Evolutionary conservation across 208 protist species (phyloP), one percentile per base, ranked within the genome.

Genomic region (Leishmania braziliensis): DNA sequence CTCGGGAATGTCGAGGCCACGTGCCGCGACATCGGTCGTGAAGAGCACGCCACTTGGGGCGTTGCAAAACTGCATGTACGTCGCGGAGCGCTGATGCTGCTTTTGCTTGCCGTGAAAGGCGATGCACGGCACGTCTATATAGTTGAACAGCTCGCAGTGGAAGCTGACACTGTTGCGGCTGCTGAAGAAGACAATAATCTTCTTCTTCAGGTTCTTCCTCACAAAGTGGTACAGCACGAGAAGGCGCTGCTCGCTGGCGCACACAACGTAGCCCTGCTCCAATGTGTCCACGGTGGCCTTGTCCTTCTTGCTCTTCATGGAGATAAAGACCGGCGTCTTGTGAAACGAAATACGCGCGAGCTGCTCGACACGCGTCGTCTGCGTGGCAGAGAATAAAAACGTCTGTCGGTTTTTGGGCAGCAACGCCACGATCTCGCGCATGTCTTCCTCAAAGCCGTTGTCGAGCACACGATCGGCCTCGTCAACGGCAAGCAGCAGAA

Each of bases 31-130:
- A 91, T 99, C 99, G 29, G 99, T 99, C 33, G 97, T 99, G 56
- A 99, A 95, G 58, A 99, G 95, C n/a, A 99, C 99, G 36, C 99
- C 99, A 56, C 85, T 95, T 26, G 98, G 89, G 0, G 98, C 98
- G 83, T 99, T 99, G 91, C 98, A 99, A 86, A 99, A 99, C 93
- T 99, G 98, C 90, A 99, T 99, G 92, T 99, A 99, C 29, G 99
- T 99, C 33, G 94, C 95, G 18, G 99, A 99, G 71, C 99, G 96
- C 91, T 99, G 99, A 77, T 99, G 93, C 93, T 99, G 99, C 92
- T 99, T 99, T 90, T 99, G 98, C 84, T 99, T 98, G 39, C 99
- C 99, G 85, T 99, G 99, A 79, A 99, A 99, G 48, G 99, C 98
- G 48, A 99, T 90, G 62, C 99, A 99, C 12, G 99, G 99, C 53